Evolutionary conservation across 2,329 filamentous ascomycete genomes (phyloP).

Genomic region (Hypoxylon sp.): DNA sequence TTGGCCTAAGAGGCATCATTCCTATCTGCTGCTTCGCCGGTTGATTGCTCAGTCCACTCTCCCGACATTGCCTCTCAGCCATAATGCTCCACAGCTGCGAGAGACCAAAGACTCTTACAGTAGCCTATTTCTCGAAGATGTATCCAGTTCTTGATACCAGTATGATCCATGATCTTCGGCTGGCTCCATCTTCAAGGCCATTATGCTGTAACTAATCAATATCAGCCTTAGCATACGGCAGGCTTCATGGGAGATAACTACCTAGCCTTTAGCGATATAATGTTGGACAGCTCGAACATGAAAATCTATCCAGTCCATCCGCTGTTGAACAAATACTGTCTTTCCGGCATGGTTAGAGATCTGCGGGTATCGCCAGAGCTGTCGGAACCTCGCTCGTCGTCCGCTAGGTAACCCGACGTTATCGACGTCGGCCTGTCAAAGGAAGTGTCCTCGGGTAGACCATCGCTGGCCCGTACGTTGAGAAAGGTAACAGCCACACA

Average conservation of each 20-base stretch:
- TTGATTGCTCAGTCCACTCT: not conserved
- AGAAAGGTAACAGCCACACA: not conserved
- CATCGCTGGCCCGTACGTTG: not conserved
- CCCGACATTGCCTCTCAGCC: not conserved
- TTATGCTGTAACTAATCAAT: not conserved
- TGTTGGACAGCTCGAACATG: not conserved
- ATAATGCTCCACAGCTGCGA: not conserved
- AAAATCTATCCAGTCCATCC: not conserved
- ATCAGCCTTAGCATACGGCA: not conserved
- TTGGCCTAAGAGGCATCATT: not conserved
- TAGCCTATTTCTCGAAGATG: not conserved
- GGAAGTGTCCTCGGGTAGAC: not conserved
- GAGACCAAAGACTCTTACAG: not conserved
- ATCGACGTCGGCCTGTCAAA: not conserved
- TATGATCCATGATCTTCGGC: not conserved
- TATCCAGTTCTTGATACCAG: not conserved
- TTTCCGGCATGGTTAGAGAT: not conserved
- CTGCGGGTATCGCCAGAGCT: not conserved
- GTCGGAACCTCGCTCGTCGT: slow-evolving; percentile 7
- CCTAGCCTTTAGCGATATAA: not conserved
- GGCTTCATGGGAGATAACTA: not conserved
- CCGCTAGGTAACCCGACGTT: not conserved
- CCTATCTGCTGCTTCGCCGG: not conserved
- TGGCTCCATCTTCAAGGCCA: not conserved
- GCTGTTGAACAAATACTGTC: not conserved